Percentiles rank a stretch among this genome's conserved stretches.
Evolutionary conservation across 805 yeast genomes (phyloP).

Genomic region (Isabelozyma rhagii): DNA sequence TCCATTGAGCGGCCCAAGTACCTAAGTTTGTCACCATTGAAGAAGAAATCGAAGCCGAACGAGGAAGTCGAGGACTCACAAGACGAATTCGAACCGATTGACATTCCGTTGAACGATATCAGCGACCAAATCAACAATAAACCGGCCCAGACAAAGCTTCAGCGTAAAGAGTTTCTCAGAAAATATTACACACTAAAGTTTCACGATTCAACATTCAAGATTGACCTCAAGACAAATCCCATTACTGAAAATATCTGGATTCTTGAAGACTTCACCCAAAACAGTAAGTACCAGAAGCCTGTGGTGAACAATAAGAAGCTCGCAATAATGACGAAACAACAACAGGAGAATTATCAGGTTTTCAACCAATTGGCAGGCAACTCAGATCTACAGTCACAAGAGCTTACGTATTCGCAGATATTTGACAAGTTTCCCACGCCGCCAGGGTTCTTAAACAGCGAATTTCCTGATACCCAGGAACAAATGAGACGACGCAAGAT

Average conservation of each 20-base stretch:
- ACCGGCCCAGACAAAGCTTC: slow-evolving; percentile 24
- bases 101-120: not conserved
- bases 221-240: slow-evolving; percentile 30
- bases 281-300: slow-evolving; percentile 18
- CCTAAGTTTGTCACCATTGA: not conserved
- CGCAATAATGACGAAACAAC: slow-evolving; percentile 16
- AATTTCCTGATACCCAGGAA: slow-evolving; percentile 35
- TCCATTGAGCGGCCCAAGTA: slow-evolving; percentile 1
- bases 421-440: slow-evolving; percentile 38
- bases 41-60: not conserved
- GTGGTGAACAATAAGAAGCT: slow-evolving; percentile 8
- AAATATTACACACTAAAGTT: slow-evolving; percentile 21
- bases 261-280: slow-evolving; percentile 33
- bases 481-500: slow-evolving; percentile 14
- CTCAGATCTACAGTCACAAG: slow-evolving; percentile 11
- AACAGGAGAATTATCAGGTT: slow-evolving; percentile 12
- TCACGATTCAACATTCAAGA: slow-evolving; percentile 14
- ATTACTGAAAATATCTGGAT: slow-evolving; percentile 36
- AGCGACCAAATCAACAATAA: not conserved
- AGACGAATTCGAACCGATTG: slow-evolving; percentile 4
- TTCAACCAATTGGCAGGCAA: slow-evolving; percentile 7
- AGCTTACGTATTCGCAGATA: slow-evolving; percentile 23
- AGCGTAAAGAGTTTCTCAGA: slow-evolving; percentile 26
- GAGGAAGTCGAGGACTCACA: slow-evolving; percentile 13
- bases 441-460: slow-evolving; percentile 39